Evolutionary conservation across 768 basidiomycete species (phyloP), one percentile per base, ranked within the genome.

Genomic region (Gelatoporia subvermispora): DNA sequence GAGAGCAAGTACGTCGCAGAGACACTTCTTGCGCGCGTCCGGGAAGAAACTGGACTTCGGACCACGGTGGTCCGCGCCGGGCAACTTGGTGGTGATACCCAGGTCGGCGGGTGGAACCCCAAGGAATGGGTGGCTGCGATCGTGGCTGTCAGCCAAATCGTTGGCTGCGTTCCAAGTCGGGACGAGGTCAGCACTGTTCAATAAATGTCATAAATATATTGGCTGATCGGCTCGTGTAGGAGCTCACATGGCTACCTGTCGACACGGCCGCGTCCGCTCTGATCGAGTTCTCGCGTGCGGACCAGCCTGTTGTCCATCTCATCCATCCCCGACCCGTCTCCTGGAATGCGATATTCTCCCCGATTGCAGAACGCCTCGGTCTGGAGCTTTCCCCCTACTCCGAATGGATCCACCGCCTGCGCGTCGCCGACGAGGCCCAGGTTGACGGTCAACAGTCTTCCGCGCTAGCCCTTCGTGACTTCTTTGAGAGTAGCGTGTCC

Each of bases 101-200:
- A 58, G 1, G 64, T 63, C 8, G 76, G 76, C 17, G 67, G 68
- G 0, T 77, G 76, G 76, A 66, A 65, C 3, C 62, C 65, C 3
- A 68, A 60, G 0, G 74, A 77, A 41, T 79, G 77, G 77, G 54
- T 77, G 23, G 75, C 77, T 15, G 64, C 68, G 34, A 57, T 77
- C 3, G 63, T 57, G 22, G 50, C 49, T 21, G 41, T 22, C 5
- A 52, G 50, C 72, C 15, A 63, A 69, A 45, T 65, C 68, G 0
- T 66, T 67, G 47, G 37, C 45, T 69, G 8, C 64, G 63, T 41
- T 53, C 49, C 15, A 47, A 71, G 4, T 67, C 68, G 7, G 47
- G 51, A 54, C 1, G 66, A 67, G 17, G 75, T 75, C 52, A 45
- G 72, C 58, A 1, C 13, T 4, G 13, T 24, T 4, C 15, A 11